Evolutionary conservation across 2,329 filamentous ascomycete species (phyloP).

Genomic region (Thyridium curvatum): DNA sequence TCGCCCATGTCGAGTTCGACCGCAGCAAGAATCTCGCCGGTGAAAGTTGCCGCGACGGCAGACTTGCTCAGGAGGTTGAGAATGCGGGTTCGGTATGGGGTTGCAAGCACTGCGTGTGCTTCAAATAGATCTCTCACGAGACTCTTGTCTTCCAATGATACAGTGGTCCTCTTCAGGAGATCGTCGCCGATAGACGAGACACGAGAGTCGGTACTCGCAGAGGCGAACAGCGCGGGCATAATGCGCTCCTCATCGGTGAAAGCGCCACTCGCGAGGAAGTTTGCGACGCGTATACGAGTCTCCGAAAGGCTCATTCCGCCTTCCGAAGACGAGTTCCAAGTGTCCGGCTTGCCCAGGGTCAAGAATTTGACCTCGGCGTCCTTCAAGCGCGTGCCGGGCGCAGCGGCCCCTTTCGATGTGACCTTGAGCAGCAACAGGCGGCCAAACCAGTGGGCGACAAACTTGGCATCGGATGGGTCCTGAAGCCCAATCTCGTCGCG

Average conservation of each 20-base stretch:
- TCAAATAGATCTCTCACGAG: slow-evolving; percentile 63
- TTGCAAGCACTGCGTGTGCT: slow-evolving; percentile 67
- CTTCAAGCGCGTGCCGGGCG: slow-evolving; percentile 48
- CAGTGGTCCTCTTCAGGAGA: slow-evolving; percentile 71
- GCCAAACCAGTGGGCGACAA: slow-evolving; percentile 68
- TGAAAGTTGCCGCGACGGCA: slow-evolving; percentile 62
- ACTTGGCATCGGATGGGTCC: slow-evolving; percentile 61
- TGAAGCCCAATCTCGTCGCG: slow-evolving; percentile 60
- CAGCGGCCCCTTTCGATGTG: slow-evolving; percentile 4
- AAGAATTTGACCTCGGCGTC: slow-evolving; percentile 64
- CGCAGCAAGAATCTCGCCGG: slow-evolving; percentile 59
- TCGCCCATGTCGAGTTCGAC: slow-evolving; percentile 59
- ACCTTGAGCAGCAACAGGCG: slow-evolving; percentile 62
- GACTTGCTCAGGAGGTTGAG: slow-evolving; percentile 74
- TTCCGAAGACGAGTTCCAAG: slow-evolving; percentile 55
- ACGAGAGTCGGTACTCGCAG: slow-evolving; percentile 73
- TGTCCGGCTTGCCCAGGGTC: slow-evolving; percentile 59
- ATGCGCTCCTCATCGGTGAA: slow-evolving; percentile 82
- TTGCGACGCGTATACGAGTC: slow-evolving; percentile 62
- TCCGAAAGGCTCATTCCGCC: slow-evolving; percentile 62
- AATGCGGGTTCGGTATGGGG: slow-evolving; percentile 71
- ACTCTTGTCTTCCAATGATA: slow-evolving; percentile 63
- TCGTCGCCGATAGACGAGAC: slow-evolving; percentile 85
- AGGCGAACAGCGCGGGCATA: slow-evolving; percentile 75
- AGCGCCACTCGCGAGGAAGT: slow-evolving; percentile 74